These are phyloP conservation scores for Diaporthe vexans DNA, from an alignment of 2,329 filamentous ascomycete genomes.

Conservation along the genomic window DNA sequence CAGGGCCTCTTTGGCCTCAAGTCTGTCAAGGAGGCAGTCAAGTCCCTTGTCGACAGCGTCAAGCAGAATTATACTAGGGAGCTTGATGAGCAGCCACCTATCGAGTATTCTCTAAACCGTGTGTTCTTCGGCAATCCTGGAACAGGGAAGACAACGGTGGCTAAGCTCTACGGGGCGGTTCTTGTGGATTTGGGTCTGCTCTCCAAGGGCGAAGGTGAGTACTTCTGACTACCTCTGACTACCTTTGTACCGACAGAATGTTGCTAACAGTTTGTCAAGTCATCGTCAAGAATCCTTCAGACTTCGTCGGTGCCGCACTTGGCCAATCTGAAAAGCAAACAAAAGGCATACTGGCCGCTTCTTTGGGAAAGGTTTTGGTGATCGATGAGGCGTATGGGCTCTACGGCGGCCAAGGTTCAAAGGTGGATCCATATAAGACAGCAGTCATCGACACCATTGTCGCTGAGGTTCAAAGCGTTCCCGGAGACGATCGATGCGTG, in stretches of 20 bases:
- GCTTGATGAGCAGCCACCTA: slow-evolving; percentile 68
- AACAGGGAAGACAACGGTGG: slow-evolving; percentile 83
- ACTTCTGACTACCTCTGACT: no score
- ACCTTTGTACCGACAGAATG: background rate
- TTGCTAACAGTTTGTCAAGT: slow-evolving; percentile 55
- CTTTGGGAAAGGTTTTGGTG: slow-evolving; percentile 80
- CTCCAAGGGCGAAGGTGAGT: slow-evolving; percentile 75
- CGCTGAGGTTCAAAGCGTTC: slow-evolving; percentile 77
- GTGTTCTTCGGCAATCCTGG: slow-evolving; percentile 81
- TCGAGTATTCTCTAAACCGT: slow-evolving; percentile 75
- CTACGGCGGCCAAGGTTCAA: slow-evolving; percentile 54
- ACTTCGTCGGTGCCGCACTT: slow-evolving; percentile 76
- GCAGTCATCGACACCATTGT: slow-evolving; percentile 82
- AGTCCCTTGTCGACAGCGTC: slow-evolving; percentile 71
- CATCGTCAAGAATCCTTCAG: slow-evolving; percentile 78
- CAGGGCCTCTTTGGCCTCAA: slow-evolving; percentile 70
- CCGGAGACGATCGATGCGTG: slow-evolving; percentile 80
- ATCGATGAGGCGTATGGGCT: slow-evolving; percentile 86
- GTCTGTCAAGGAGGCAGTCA: slow-evolving; percentile 73
- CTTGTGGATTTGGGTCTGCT: slow-evolving; percentile 77
- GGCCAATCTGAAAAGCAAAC: slow-evolving; percentile 80
- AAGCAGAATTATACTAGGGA: slow-evolving; percentile 76
- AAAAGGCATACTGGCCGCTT: slow-evolving; percentile 77
- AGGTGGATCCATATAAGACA: slow-evolving; percentile 64
- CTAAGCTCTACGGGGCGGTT: slow-evolving; percentile 79